Conservation (phyloP, 257 asterid genomes). For the Rhazya stricta region DNA sequence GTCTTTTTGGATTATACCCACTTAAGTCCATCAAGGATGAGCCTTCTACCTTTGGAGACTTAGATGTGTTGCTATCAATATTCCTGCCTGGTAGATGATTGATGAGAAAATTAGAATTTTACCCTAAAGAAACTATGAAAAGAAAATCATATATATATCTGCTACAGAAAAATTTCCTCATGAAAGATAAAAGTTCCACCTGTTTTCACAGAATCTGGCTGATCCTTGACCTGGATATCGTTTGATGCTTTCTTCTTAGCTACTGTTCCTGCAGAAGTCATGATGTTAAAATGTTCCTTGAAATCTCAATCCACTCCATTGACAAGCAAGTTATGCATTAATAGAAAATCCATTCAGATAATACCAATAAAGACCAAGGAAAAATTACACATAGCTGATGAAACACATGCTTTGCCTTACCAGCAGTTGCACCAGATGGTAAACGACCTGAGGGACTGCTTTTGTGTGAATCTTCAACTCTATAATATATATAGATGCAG, state of each 20-base stretch:
- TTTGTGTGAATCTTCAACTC: slow-evolving; percentile 70
- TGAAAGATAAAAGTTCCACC: slow-evolving; percentile 30
- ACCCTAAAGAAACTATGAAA: not conserved
- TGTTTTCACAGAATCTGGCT: slow-evolving; percentile 44
- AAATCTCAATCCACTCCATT: slow-evolving; percentile 11
- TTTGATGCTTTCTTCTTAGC: slow-evolving; percentile 54
- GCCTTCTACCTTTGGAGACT: slow-evolving; percentile 45
- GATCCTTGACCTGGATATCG: slow-evolving; percentile 53
- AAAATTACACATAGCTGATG: slow-evolving; percentile 1
- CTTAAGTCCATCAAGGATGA: slow-evolving; percentile 60
- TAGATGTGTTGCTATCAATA: slow-evolving; percentile 54
- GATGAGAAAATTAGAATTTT: slow-evolving; percentile 17
- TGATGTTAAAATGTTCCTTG: slow-evolving; percentile 15
- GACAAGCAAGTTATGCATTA: not conserved
- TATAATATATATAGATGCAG: slow-evolving; percentile 24
- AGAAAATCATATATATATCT: not conserved
- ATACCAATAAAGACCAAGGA: slow-evolving; percentile 5
- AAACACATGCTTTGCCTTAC: slow-evolving; percentile 29
- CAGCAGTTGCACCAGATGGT: slow-evolving; percentile 49
- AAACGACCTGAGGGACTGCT: slow-evolving; percentile 61
- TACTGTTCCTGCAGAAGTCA: slow-evolving; percentile 44
- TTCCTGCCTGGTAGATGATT: slow-evolving; percentile 52
- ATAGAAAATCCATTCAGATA: slow-evolving; percentile 13
- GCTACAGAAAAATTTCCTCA: not conserved
- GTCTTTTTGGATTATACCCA: slow-evolving; percentile 72